phyloP scores from a whole-genome alignment of 495 filamentous ascomycete species.

The Tetracladium setigerum region DNA sequence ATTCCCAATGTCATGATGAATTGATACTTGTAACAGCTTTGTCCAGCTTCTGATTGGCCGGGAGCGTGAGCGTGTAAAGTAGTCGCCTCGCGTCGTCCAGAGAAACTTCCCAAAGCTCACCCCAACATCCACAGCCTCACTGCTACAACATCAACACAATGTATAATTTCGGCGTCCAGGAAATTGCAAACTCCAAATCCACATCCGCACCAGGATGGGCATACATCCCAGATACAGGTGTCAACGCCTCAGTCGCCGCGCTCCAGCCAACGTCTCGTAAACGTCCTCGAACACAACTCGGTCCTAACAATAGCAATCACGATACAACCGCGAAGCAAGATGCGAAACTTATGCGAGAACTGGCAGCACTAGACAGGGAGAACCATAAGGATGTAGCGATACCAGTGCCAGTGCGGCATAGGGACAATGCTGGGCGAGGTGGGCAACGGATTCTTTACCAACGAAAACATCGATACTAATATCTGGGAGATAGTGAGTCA shows the following conservation, averaged over 20 bases:
- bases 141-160: conserved; percentile 4
- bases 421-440: conserved; percentile 42
- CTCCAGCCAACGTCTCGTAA: conserved; percentile 50
- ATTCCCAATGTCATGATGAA: no score
- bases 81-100: conserved; percentile 3
- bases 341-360: conserved; percentile 64
- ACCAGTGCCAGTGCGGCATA: conserved; percentile 48
- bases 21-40: no score
- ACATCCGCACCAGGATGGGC: conserved; percentile 75
- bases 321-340: conserved; percentile 69
- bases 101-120: not conserved
- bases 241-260: conserved; percentile 44
- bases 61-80: not conserved
- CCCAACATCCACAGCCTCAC: not conserved
- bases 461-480: not conserved
- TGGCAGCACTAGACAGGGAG: conserved; percentile 76
- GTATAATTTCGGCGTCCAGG: conserved; percentile 53
- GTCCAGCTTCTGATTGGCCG: no score
- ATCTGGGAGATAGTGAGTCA: conserved; percentile 13
- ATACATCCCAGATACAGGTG: conserved; percentile 72
- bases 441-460: not conserved
- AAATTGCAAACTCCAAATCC: conserved; percentile 61
- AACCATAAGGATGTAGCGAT: conserved; percentile 66
- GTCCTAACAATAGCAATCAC: conserved; percentile 31
- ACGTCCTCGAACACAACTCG: conserved; percentile 54